phyloP scores from a whole-genome alignment of 768 basidiomycete species.

The Leccinellum albellum region DNA sequence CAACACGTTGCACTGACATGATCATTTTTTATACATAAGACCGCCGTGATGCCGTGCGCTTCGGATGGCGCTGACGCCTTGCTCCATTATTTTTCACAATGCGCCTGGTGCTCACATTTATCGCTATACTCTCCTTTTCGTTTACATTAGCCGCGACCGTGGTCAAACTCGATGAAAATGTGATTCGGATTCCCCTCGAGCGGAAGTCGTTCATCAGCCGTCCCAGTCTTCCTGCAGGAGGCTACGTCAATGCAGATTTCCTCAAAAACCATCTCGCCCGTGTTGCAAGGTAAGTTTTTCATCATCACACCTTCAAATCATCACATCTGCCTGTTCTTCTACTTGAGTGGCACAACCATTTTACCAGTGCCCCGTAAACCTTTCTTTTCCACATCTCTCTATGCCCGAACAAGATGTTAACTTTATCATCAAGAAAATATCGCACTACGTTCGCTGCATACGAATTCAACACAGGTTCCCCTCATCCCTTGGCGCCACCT shows the following conservation, averaged over 20 bases:
- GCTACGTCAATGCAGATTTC: slow-evolving; percentile 4
- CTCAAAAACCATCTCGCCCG: slow-evolving; percentile 14
- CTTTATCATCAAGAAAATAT: slow-evolving; percentile 37
- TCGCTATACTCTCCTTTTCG: slow-evolving; percentile 15
- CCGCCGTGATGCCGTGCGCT: not conserved
- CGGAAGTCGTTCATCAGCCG: slow-evolving; percentile 16
- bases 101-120: slow-evolving; percentile 12
- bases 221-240: not conserved
- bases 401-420: not conserved
- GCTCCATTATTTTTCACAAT: slow-evolving; percentile 13
- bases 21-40: not conserved
- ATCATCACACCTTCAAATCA: no score
- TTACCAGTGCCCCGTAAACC: not conserved
- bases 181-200: slow-evolving; percentile 22
- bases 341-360: not conserved
- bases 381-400: not conserved
- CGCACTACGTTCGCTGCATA: slow-evolving; percentile 40
- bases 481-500: slow-evolving; percentile 31
- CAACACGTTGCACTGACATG: not conserved
- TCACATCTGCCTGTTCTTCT: not conserved
- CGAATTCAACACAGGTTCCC: slow-evolving; percentile 41
- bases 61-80: not conserved
- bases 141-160: slow-evolving; percentile 1
- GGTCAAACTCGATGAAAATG: not conserved
- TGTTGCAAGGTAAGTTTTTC: slow-evolving; percentile 18